Conservation (phyloP, 768 basidiomycete species). For the Botryobasidium botryosum region DNA sequence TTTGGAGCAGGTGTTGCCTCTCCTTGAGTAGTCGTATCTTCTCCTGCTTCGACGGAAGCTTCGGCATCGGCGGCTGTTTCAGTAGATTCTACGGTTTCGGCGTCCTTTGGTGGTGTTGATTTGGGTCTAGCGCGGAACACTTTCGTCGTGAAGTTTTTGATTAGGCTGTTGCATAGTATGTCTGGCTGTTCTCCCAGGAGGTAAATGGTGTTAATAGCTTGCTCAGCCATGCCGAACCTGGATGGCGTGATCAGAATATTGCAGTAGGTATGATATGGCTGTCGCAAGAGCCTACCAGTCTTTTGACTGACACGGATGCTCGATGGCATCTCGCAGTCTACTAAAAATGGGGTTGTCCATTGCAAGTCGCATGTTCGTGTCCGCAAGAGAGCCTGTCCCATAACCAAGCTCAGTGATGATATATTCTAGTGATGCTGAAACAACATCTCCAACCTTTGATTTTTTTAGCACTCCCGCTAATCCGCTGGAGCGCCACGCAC, state of each 20-base stretch:
- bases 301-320: slow-evolving; percentile 61
- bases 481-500: slow-evolving; percentile 77
- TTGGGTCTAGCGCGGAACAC: slow-evolving; percentile 34
- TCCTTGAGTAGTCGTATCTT: slow-evolving; percentile 14
- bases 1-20: slow-evolving; percentile 22
- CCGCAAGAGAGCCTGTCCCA: slow-evolving; percentile 56
- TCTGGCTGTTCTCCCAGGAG: slow-evolving; percentile 90
- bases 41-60: slow-evolving; percentile 5
- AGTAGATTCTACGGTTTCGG: not conserved
- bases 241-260: not conserved
- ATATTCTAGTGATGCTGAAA: not conserved
- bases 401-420: not conserved
- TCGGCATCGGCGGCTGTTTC: slow-evolving; percentile 1
- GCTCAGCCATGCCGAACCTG: slow-evolving; percentile 83
- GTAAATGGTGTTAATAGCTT: slow-evolving; percentile 92
- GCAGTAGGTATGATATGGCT: not conserved
- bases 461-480: slow-evolving; percentile 92
- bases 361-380: slow-evolving; percentile 69
- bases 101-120: not conserved
- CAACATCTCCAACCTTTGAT: slow-evolving; percentile 58
- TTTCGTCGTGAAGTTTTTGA: slow-evolving; percentile 60
- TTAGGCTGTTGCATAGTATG: slow-evolving; percentile 55
- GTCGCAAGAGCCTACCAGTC: slow-evolving; percentile 43
- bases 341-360: slow-evolving; percentile 80
- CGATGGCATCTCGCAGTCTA: slow-evolving; percentile 65